A percentile compares a stretch with the other conserved stretches of the same genome.
These are phyloP conservation scores for Batkoa obscura DNA, from an alignment of 371 early-diverging fungal species.

Conservation along the genomic window DNA sequence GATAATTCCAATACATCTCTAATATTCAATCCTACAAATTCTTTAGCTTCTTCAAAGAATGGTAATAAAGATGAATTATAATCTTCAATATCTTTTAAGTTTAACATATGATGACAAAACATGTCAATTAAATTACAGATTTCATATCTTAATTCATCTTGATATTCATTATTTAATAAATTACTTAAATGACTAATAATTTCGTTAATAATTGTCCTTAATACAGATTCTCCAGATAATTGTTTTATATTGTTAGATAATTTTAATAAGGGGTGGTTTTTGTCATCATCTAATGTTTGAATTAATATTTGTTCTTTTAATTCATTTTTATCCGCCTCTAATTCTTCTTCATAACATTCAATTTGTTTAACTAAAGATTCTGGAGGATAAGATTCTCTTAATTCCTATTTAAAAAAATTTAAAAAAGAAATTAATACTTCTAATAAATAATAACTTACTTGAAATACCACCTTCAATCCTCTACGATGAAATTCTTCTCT, in stretches of 20 bases:
- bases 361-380: constrained; percentile 21
- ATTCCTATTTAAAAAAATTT: not conserved
- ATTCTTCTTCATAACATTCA: constrained; percentile 20
- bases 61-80: not conserved
- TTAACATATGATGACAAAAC: not conserved
- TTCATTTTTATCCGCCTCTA: constrained; percentile 25
- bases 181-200: not conserved
- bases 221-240: not conserved
- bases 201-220: not conserved
- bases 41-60: not conserved
- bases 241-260: constrained; percentile 4
- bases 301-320: constrained; percentile 18
- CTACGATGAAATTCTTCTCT: constrained; percentile 31
- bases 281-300: not conserved
- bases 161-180: not conserved
- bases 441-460: not conserved
- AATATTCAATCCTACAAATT: not conserved
- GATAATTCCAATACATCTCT: not conserved
- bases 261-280: constrained; percentile 9
- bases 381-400: constrained; percentile 16
- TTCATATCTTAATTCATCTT: not conserved
- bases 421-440: too few species aligned
- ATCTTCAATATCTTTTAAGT: not conserved
- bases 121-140: not conserved
- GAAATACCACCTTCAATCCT: constrained; percentile 27